These are phyloP conservation scores for Auricularia sp. DNA, from an alignment of 768 basidiomycete species.

Conservation along the genomic window DNA sequence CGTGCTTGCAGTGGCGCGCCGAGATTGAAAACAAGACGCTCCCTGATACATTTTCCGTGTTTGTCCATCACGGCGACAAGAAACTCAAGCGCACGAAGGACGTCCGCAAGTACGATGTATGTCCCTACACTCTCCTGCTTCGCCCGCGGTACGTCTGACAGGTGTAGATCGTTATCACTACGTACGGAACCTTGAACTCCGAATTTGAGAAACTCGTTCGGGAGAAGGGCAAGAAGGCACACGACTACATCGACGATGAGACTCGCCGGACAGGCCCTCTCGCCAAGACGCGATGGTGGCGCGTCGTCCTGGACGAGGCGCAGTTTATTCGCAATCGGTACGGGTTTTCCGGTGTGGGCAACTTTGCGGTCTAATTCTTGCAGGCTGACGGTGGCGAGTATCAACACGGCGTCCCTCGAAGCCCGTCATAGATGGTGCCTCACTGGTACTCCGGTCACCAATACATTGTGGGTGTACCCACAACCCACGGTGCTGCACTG, in stretches of 20 bases:
- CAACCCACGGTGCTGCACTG: not conserved
- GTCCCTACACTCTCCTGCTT: slow-evolving; percentile 4
- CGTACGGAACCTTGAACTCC: slow-evolving; percentile 59
- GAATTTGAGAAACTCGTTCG: slow-evolving; percentile 49
- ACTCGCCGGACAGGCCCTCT: slow-evolving; percentile 38
- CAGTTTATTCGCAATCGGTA: slow-evolving; percentile 65
- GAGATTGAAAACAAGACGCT: slow-evolving; percentile 64
- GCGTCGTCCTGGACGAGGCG: slow-evolving; percentile 70
- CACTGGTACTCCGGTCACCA: slow-evolving; percentile 68
- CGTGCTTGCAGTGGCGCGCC: slow-evolving; percentile 49
- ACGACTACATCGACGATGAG: slow-evolving; percentile 7
- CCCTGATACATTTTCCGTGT: slow-evolving; percentile 42
- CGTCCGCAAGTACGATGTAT: slow-evolving; percentile 45
- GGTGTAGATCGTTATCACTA: slow-evolving; percentile 58
- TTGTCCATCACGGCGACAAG: slow-evolving; percentile 64
- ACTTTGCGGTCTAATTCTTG: not conserved
- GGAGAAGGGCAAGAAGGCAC: slow-evolving; percentile 9
- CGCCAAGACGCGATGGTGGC: slow-evolving; percentile 52
- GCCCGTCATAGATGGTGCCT: slow-evolving; percentile 69
- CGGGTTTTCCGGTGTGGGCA: not conserved
- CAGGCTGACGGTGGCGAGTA: slow-evolving; percentile 28
- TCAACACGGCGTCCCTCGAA: slow-evolving; percentile 49
- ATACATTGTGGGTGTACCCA: slow-evolving; percentile 41
- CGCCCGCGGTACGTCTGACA: slow-evolving; percentile 1
- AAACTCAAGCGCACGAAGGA: slow-evolving; percentile 48